phyloP scores from a whole-genome alignment of 164 flowering plant species.

The Vitis cinerea region DNA sequence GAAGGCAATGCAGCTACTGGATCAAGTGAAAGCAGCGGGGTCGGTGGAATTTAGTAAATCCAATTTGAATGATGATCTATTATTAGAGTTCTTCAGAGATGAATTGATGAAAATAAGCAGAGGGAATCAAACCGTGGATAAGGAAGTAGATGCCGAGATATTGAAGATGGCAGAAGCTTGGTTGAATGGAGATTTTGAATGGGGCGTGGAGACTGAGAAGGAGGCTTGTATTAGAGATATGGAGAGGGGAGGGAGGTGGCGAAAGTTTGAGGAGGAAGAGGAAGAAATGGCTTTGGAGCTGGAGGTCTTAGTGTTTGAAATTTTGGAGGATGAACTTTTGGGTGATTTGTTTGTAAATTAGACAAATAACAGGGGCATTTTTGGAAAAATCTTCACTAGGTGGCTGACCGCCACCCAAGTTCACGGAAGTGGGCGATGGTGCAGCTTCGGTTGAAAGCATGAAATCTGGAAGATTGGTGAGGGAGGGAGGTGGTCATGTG shows the following conservation, averaged over 20 bases:
- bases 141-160: constrained; percentile 11
- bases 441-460: no score
- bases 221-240: constrained; percentile 39
- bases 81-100: constrained; percentile 49
- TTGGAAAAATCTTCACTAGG: no score
- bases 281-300: constrained; percentile 39
- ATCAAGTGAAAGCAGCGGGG: constrained; percentile 27
- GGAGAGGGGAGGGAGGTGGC: constrained; percentile 44
- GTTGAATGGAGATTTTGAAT: constrained; percentile 34
- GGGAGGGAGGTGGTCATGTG: no score
- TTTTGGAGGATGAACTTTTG: constrained; percentile 46
- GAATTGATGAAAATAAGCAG: constrained; percentile 11
- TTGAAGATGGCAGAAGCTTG: constrained; percentile 37
- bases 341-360: constrained; percentile 22
- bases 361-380: no score
- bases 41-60: constrained; percentile 1
- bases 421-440: no score
- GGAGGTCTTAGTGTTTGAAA: constrained; percentile 26
- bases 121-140: background rate
- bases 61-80: constrained; percentile 18
- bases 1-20: constrained; percentile 31
- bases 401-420: no score
- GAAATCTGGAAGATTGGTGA: no score
- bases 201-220: constrained; percentile 29
- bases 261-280: constrained; percentile 34